Evolutionary conservation across 1,284 basidiomycete species (phyloP), one percentile per base, ranked within the genome.

Genomic region (Uromyces viciae-fabae): DNA sequence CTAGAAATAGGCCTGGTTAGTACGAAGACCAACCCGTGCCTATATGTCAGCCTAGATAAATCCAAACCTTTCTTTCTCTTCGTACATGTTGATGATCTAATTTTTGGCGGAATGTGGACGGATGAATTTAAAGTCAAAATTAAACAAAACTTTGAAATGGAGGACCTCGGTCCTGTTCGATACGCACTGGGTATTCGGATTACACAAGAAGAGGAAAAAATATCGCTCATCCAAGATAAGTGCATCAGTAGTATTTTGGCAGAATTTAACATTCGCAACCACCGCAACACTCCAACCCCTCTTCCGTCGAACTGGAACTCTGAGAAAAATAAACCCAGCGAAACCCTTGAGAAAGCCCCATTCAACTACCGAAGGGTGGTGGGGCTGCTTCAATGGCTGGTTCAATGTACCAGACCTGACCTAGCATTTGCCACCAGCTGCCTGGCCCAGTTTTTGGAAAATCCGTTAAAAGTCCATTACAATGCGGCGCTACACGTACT

Each of bases 111-210:
- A 19, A 31, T 19, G 11, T 72, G 68, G 68, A 15, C 31, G 9
- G 4, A n/a, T 3, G 68, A 72, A 25, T 52, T 72, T 28, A 72
- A 72, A 72, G 5, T 3, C 8, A 52, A 52, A 33, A 72, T 72
- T 17, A 72, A 52, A 25, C 3, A 52, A 52, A 28, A n/a, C 28
- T 72, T 72, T 49, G 68, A 72, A 46, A 72, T 72, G 68, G 68
- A 72, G 28, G 68, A 52, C 42, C 42, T 72, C 28, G 68, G 68
- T 3, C n/a, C 5, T 8, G 42, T 72, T 5, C 15, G 52, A 49
- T 72, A 72, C n/a, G 15, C 68, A 22, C 68, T 72, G 3, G 68
- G 68, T 31, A 72, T 72, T 36, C 42, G 64, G 25, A 72, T 52
- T 19, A 49, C 28, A 11, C 40, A 46, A 52, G 22, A 40, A 3